A percentile compares a stretch with the other conserved stretches of the same genome.
phyloP scores from a whole-genome alignment of 352 stramenopile genomes.

The Phytophthora foliorum region DNA sequence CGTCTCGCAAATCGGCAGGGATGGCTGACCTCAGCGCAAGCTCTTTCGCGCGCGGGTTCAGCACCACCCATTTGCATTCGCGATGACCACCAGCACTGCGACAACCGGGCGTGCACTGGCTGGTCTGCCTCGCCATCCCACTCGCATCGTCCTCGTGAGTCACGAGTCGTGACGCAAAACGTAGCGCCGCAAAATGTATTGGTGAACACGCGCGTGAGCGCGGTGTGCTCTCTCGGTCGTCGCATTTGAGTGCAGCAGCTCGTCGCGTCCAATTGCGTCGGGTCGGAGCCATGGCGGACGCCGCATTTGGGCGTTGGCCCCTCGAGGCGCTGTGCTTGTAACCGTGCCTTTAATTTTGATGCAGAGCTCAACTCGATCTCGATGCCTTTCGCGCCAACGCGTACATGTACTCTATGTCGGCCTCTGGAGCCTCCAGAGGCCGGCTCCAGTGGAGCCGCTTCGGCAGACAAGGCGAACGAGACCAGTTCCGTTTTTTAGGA shows the following conservation, averaged over 20 bases:
- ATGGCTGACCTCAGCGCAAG: constrained; percentile 19
- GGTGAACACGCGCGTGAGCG: not conserved
- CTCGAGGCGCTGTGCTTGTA: not conserved
- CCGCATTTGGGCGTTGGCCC: not conserved
- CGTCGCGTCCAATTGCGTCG: not conserved
- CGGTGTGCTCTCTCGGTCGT: not conserved
- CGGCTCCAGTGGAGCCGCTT: too few relatives aligned
- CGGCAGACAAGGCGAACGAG: constrained; percentile 13
- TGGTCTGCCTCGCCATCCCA: constrained; percentile 24
- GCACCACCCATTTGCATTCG: constrained; percentile 13
- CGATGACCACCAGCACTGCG: constrained; percentile 17
- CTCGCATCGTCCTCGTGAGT: not conserved
- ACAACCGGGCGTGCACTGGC: constrained; percentile 17
- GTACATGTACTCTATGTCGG: constrained; percentile 25
- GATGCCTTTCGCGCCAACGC: constrained; percentile 21
- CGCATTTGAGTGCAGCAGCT: constrained; percentile 21
- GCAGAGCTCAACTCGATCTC: constrained; percentile 27
- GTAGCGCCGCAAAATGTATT: not conserved
- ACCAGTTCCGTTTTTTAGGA: constrained; percentile 25
- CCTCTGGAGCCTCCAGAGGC: too few relatives aligned
- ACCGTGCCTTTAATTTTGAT: constrained; percentile 8
- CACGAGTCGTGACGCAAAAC: too few relatives aligned
- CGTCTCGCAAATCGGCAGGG: constrained; percentile 25
- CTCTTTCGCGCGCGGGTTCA: constrained; percentile 18
- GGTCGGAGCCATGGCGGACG: not conserved